phyloP scores from a whole-genome alignment of 352 stramenopile genomes.

The Globisporangium solare region DNA sequence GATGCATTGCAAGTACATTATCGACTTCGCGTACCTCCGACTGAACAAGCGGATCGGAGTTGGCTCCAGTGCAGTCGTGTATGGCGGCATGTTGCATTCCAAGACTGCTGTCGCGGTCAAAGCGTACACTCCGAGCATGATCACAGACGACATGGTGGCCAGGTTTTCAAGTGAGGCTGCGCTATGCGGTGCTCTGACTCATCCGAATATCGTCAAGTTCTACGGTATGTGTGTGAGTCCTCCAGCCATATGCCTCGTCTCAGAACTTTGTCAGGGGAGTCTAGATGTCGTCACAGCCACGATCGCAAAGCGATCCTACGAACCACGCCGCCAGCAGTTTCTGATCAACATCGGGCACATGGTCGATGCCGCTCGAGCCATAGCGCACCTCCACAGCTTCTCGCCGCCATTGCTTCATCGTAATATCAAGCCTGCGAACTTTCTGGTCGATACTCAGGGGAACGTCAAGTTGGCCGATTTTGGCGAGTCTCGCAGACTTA shows the following conservation, averaged over 20 bases:
- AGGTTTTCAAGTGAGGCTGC: slow-evolving; percentile 57
- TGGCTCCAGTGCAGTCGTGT: slow-evolving; percentile 44
- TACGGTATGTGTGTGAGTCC: slow-evolving; percentile 62
- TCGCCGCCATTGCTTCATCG: slow-evolving; percentile 65
- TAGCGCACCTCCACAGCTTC: slow-evolving; percentile 78
- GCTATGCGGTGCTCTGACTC: slow-evolving; percentile 51
- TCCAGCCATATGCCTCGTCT: slow-evolving; percentile 59
- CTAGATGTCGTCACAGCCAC: slow-evolving; percentile 48
- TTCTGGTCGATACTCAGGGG: slow-evolving; percentile 52
- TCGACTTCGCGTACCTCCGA: slow-evolving; percentile 69
- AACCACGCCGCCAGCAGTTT: slow-evolving; percentile 47
- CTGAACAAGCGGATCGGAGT: slow-evolving; percentile 45
- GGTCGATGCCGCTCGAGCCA: slow-evolving; percentile 55
- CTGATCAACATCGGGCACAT: slow-evolving; percentile 61
- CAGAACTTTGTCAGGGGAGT: slow-evolving; percentile 57
- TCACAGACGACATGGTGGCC: slow-evolving; percentile 55
- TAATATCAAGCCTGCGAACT: slow-evolving; percentile 76
- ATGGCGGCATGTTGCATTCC: slow-evolving; percentile 42
- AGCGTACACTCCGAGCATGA: slow-evolving; percentile 61
- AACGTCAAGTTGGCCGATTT: slow-evolving; percentile 71
- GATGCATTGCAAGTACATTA: slow-evolving; percentile 41
- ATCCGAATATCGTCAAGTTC: slow-evolving; percentile 64
- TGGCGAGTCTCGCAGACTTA: slow-evolving; percentile 50
- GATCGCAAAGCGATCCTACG: slow-evolving; percentile 25
- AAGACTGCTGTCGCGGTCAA: slow-evolving; percentile 55